Percentiles rank a stretch among this genome's conserved stretches.
Evolutionary conservation across 495 filamentous ascomycete genomes (phyloP).

Genomic region (Cryomyces minteri): DNA sequence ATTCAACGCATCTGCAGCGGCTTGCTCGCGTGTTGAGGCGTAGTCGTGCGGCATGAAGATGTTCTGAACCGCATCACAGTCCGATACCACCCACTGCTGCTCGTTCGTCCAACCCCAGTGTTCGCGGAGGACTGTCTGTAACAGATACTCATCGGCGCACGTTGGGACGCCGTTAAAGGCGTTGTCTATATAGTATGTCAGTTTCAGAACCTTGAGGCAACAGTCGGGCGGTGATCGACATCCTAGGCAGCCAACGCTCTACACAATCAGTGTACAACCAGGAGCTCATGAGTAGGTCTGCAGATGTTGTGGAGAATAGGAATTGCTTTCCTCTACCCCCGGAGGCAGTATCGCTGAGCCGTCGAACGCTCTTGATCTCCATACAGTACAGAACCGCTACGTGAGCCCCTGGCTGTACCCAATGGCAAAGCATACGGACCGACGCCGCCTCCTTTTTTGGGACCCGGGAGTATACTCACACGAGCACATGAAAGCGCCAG

Average conservation of each 20-base stretch:
- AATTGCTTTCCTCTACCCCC: too few species aligned
- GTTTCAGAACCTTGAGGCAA: background rate
- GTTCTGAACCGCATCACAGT: slow-evolving; percentile 40
- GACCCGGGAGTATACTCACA: slow-evolving; percentile 18
- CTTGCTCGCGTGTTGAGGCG: slow-evolving; percentile 24
- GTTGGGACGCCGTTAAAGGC: slow-evolving; percentile 37
- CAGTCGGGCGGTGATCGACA: too few species aligned
- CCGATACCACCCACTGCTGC: slow-evolving; percentile 36
- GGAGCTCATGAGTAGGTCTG: too few species aligned
- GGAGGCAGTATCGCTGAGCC: too few species aligned
- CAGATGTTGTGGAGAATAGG: too few species aligned
- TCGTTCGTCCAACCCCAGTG: slow-evolving; percentile 29
- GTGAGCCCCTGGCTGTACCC: too few species aligned
- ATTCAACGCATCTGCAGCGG: slow-evolving; percentile 33
- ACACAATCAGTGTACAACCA: too few species aligned
- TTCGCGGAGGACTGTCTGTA: slow-evolving; percentile 37
- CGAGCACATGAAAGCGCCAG: slow-evolving; percentile 35
- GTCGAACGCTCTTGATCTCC: too few species aligned
- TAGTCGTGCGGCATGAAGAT: slow-evolving; percentile 38
- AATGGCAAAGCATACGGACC: too few species aligned
- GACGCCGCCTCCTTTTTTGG: too few species aligned
- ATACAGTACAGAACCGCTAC: too few species aligned
- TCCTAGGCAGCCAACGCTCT: too few species aligned
- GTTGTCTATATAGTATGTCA: slow-evolving; percentile 7
- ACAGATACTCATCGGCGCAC: slow-evolving; percentile 32